phyloP scores from a whole-genome alignment of 768 basidiomycete species.

The Xanthoconium purpureum region DNA sequence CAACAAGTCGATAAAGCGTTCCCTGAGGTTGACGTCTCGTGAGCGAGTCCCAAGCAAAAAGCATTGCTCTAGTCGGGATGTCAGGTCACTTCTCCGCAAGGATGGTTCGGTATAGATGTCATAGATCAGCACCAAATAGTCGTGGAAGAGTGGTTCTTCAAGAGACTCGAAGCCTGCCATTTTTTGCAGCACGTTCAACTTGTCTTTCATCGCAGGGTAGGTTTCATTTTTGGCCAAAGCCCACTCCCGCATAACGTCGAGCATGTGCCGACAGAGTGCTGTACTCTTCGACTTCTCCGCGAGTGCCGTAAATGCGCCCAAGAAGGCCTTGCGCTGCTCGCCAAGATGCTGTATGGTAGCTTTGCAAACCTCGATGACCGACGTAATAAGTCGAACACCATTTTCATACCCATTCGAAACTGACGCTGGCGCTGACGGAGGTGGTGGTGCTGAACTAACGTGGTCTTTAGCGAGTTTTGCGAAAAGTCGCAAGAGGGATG shows the following conservation, averaged over 20 bases:
- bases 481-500: constrained; percentile 76
- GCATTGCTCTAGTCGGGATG: constrained; percentile 86
- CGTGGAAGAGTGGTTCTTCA: constrained; percentile 73
- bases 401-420: constrained; percentile 51
- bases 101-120: constrained; percentile 90
- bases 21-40: constrained; percentile 72
- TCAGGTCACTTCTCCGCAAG: constrained; percentile 88
- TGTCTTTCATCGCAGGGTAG: constrained; percentile 94
- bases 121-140: constrained; percentile 85
- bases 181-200: constrained; percentile 81
- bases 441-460: constrained; percentile 47
- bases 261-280: constrained; percentile 75
- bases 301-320: constrained; percentile 73
- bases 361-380: constrained; percentile 86
- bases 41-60: constrained; percentile 91
- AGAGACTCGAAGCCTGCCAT: constrained; percentile 83
- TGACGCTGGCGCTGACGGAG: no score
- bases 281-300: constrained; percentile 87
- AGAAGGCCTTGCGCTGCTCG: constrained; percentile 80
- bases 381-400: constrained; percentile 61
- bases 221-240: constrained; percentile 81
- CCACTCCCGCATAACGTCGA: constrained; percentile 87
- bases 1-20: constrained; percentile 84
- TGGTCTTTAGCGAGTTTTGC: constrained; percentile 88
- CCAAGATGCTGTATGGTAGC: constrained; percentile 75